Conservation (phyloP, 306 rosid genomes). For the Quercus bicolor region DNA sequence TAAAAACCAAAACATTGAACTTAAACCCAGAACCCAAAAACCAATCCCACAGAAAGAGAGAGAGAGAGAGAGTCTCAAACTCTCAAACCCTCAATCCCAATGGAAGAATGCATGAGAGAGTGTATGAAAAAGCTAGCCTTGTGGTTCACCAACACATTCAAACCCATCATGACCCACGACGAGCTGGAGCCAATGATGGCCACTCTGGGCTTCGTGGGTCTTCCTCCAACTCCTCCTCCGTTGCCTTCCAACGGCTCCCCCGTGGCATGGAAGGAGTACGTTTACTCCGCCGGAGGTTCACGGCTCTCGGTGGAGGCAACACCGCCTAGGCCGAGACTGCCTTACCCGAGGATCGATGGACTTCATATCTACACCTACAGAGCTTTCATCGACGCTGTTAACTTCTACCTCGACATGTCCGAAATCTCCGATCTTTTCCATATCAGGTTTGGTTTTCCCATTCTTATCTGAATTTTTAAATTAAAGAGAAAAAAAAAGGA, state of each 20-base stretch:
- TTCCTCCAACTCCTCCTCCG: conserved; percentile 2
- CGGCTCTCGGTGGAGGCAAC: conserved; percentile 1
- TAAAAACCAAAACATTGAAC: too few species aligned
- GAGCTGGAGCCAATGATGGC: conserved; percentile 59
- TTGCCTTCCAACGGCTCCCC: background rate
- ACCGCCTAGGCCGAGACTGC: conserved; percentile 41
- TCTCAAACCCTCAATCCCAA: background rate
- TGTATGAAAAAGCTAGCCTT: conserved; percentile 42
- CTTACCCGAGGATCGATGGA: conserved; percentile 51
- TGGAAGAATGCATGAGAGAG: conserved; percentile 41
- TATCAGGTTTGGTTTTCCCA: conserved; percentile 22
- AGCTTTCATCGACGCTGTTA: conserved; percentile 48
- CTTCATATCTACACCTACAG: conserved; percentile 49
- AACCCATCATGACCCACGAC: conserved; percentile 57
- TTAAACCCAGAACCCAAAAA: too few species aligned
- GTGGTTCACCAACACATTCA: conserved; percentile 50
- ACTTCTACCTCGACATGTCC: conserved; percentile 38
- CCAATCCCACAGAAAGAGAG: background rate
- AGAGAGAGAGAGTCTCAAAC: background rate
- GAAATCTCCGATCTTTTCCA: conserved; percentile 60
- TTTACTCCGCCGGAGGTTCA: conserved; percentile 22
- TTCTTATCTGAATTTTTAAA: background rate
- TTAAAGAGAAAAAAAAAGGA: too few species aligned
- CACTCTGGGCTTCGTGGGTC: conserved; percentile 46
- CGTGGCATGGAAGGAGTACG: conserved; percentile 44